A percentile compares a stretch with the other conserved stretches of the same genome.
phyloP scores from a whole-genome alignment of 2,329 filamentous ascomycete genomes.

The Fusarium humuli region DNA sequence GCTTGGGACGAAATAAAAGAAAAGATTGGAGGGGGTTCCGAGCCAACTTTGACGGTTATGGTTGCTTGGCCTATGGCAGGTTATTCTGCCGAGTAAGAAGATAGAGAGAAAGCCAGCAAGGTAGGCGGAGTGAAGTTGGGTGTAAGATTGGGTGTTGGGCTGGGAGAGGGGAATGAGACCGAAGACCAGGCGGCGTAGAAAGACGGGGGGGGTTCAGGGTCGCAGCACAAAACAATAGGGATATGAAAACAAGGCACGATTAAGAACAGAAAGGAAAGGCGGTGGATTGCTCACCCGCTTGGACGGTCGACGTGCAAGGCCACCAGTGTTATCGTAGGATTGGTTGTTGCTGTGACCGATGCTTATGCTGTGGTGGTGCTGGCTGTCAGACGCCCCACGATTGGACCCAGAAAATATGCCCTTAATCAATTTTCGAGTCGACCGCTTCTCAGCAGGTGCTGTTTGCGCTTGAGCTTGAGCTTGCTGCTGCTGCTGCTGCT shows the following conservation, averaged over 20 bases:
- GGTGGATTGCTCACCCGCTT: conserved; percentile 65
- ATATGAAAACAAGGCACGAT: conserved; percentile 50
- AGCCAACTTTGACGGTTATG: conserved; percentile 36
- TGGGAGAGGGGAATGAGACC: conserved; percentile 26
- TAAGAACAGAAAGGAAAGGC: conserved; percentile 54
- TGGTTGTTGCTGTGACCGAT: conserved; percentile 44
- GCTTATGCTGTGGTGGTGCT: conserved; percentile 48
- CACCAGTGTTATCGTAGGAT: conserved; percentile 62
- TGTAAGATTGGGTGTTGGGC: conserved; percentile 28
- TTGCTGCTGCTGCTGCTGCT: conserved; percentile 54
- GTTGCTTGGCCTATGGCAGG: conserved; percentile 33
- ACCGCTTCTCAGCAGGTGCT: conserved; percentile 58
- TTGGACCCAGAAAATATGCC: conserved; percentile 62
- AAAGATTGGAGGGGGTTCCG: conserved; percentile 41
- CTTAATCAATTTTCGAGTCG: conserved; percentile 66
- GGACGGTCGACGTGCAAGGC: conserved; percentile 66
- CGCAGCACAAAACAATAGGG: conserved; percentile 22
- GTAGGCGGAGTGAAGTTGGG: conserved; percentile 30
- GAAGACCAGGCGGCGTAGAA: conserved; percentile 16
- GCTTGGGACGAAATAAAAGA: conserved; percentile 39
- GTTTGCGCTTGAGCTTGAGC: conserved; percentile 44
- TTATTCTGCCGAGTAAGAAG: conserved; percentile 19
- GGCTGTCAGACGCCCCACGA: conserved; percentile 44
- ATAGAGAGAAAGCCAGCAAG: conserved; percentile 2
- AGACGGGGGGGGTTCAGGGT: conserved; percentile 27